Evolutionary conservation across 305 asterid genomes (phyloP).

Genomic region (Rubia occidens): DNA sequence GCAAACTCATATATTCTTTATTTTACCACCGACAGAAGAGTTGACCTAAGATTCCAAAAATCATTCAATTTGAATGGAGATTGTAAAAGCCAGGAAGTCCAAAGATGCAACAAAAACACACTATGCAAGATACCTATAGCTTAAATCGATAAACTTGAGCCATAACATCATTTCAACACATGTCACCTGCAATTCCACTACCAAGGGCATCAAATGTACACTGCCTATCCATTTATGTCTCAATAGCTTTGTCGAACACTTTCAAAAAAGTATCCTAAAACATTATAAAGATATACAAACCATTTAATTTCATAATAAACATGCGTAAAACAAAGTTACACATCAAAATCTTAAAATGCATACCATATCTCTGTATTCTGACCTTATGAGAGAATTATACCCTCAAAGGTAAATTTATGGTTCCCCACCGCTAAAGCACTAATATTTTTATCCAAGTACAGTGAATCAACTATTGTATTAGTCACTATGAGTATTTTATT

Average conservation of each 20-base stretch:
- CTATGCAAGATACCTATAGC: constrained; percentile 11
- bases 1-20: no score
- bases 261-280: constrained; percentile 77
- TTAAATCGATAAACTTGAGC: constrained; percentile 58
- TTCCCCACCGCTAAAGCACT: constrained; percentile 69
- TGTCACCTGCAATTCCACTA: constrained; percentile 96
- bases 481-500: constrained; percentile 92
- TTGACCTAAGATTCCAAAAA: constrained; percentile 50
- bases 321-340: constrained; percentile 11
- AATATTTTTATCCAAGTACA: constrained; percentile 71
- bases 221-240: constrained; percentile 73
- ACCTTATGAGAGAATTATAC: constrained; percentile 87
- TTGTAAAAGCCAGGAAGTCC: no score
- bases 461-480: constrained; percentile 70
- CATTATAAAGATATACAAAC: constrained; percentile 12
- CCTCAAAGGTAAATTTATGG: constrained; percentile 62
- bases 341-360: constrained; percentile 18
- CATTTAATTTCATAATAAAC: constrained; percentile 14
- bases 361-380: constrained; percentile 87
- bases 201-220: constrained; percentile 96
- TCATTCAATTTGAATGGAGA: background rate
- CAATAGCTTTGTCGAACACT: constrained; percentile 91
- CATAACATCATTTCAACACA: constrained; percentile 99
- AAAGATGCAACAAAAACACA: background rate
- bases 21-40: constrained; percentile 97